Percentiles rank a stretch among this genome's conserved stretches.
phyloP scores from a whole-genome alignment of 129 eudicot genomes.

The Lactuca sativa region DNA sequence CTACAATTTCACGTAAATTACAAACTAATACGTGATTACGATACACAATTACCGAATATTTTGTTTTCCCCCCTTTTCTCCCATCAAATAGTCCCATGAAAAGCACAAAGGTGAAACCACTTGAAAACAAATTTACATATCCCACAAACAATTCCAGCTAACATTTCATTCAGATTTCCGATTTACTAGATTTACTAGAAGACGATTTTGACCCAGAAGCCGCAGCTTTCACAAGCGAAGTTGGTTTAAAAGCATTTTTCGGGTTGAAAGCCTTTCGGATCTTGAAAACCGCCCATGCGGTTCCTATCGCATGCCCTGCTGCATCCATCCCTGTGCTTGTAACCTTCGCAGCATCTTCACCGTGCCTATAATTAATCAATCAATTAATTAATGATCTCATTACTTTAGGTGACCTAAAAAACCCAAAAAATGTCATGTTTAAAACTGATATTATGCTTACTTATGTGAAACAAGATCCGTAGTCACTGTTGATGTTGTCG shows the following conservation, averaged over 20 bases:
- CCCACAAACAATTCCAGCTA: neutral
- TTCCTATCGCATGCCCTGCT: slow-evolving; percentile 81
- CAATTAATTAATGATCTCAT: slow-evolving; percentile 6
- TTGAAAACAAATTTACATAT: too few relatives aligned
- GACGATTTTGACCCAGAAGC: slow-evolving; percentile 31
- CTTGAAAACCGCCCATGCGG: slow-evolving; percentile 95
- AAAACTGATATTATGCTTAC: slow-evolving; percentile 21
- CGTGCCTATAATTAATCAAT: slow-evolving; percentile 50
- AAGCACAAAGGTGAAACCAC: too few relatives aligned
- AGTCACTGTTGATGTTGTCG: slow-evolving; percentile 72
- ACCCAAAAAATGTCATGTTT: neutral
- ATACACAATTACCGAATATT: too few relatives aligned
- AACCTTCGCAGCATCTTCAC: slow-evolving; percentile 81
- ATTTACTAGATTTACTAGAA: too few relatives aligned
- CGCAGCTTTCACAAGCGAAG: slow-evolving; percentile 60
- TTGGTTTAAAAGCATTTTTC: slow-evolving; percentile 60
- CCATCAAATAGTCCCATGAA: too few relatives aligned
- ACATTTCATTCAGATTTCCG: neutral
- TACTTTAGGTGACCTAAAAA: neutral
- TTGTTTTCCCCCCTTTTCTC: too few relatives aligned
- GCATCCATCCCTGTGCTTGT: slow-evolving; percentile 75
- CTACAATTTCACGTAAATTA: too few relatives aligned
- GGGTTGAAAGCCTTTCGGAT: slow-evolving; percentile 83
- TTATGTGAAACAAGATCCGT: slow-evolving; percentile 81
- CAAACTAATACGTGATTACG: too few relatives aligned